phyloP scores from a whole-genome alignment of 2,329 filamentous ascomycete genomes.

The Aquanectria penicillioides region DNA sequence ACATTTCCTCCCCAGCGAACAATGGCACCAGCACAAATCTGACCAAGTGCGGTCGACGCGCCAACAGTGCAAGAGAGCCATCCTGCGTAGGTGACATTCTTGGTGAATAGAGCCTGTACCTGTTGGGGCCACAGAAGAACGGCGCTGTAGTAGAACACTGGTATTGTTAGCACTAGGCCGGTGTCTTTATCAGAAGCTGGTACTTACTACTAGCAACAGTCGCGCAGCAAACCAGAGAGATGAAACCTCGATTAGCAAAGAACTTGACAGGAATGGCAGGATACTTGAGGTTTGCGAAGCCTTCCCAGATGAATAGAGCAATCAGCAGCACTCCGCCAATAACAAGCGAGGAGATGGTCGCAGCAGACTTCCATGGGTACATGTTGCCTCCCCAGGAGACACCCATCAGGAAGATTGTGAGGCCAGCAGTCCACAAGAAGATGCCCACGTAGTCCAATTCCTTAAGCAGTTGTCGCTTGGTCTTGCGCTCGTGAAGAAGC shows the following conservation, averaged over 20 bases:
- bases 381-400: slow-evolving; percentile 56
- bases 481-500: slow-evolving; percentile 51
- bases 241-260: slow-evolving; percentile 50
- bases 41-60: slow-evolving; percentile 47
- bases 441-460: slow-evolving; percentile 56
- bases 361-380: slow-evolving; percentile 54
- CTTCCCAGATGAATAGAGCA: slow-evolving; percentile 50
- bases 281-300: slow-evolving; percentile 47
- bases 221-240: slow-evolving; percentile 47
- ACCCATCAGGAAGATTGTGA: slow-evolving; percentile 57
- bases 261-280: slow-evolving; percentile 50
- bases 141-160: slow-evolving; percentile 34
- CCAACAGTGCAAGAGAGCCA: slow-evolving; percentile 51
- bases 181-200: slow-evolving; percentile 21
- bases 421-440: slow-evolving; percentile 56
- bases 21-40: slow-evolving; percentile 45
- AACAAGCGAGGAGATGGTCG: slow-evolving; percentile 50
- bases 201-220: slow-evolving; percentile 46
- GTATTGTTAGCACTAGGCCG: neutral
- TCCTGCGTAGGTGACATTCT: slow-evolving; percentile 46
- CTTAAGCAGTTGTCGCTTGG: slow-evolving; percentile 46
- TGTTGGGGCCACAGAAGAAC: slow-evolving; percentile 51
- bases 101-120: slow-evolving; percentile 47
- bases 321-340: slow-evolving; percentile 47
- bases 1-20: slow-evolving; percentile 48